Percentiles rank a stretch among this genome's conserved stretches.
Conservation (phyloP, 108 stramenopile species). For the Cyclotella sp. region DNA sequence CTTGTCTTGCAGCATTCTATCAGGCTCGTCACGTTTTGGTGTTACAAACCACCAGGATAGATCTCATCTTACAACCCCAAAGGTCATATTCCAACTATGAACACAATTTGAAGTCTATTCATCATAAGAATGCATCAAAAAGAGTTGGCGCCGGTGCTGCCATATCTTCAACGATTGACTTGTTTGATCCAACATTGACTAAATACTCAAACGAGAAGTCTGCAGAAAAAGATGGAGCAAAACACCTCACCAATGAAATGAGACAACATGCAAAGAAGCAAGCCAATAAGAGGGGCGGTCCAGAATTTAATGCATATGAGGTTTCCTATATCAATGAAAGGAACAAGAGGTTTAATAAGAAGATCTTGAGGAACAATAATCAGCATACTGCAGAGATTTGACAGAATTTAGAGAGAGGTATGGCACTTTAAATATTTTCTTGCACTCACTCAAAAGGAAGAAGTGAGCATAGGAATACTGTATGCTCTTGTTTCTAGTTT, state of each 20-base stretch:
- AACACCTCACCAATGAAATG: no score
- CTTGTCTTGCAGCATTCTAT: no score
- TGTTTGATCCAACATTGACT: conserved; percentile 67
- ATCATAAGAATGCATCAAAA: no score
- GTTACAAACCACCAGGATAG: no score
- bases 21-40: no score
- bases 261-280: no score
- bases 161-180: conserved; percentile 35
- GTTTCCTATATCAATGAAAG: conserved; percentile 88
- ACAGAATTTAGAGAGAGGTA: no score
- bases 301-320: conserved; percentile 77
- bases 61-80: conserved; percentile 86
- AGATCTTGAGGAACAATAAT: conserved; percentile 84
- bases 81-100: conserved; percentile 84
- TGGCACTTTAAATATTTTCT: conserved; percentile 63
- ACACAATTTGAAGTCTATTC: conserved; percentile 68
- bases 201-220: conserved; percentile 5
- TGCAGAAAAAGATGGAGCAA: no score
- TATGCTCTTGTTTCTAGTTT: no score
- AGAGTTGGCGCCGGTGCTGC: no score
- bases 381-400: conserved; percentile 87
- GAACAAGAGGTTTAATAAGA: no score
- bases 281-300: conserved; percentile 65
- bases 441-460: neutral
- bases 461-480: no score